phyloP scores from a whole-genome alignment of 73 alveolate species.

The Tetrahymena borealis region DNA sequence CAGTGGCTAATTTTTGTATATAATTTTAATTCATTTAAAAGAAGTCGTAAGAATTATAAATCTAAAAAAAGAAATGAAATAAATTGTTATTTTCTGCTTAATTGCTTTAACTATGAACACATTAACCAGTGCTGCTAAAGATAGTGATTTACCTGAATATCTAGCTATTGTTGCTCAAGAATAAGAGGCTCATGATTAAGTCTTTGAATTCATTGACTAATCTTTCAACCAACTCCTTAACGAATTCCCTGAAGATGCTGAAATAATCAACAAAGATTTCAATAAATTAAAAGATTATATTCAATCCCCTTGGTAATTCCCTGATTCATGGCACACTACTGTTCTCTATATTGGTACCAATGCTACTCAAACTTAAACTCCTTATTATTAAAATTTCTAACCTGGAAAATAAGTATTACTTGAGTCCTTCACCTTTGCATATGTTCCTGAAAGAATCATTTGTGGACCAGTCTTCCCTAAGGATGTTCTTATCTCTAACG shows the following conservation, averaged over 20 bases:
- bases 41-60: not conserved
- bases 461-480: conserved; percentile 1
- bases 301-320: not conserved
- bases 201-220: not conserved
- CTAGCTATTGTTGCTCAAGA: not conserved
- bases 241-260: not conserved
- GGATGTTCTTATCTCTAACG: not conserved
- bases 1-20: not conserved
- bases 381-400: not conserved
- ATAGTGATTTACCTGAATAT: not conserved
- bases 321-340: not conserved
- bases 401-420: not conserved
- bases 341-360: not conserved
- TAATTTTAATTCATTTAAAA: not conserved
- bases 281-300: not conserved
- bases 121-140: not conserved
- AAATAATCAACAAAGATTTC: not conserved
- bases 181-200: not conserved
- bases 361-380: not conserved
- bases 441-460: not conserved
- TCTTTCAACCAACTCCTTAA: not conserved
- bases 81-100: not conserved
- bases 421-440: not conserved
- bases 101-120: not conserved
- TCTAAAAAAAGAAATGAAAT: not conserved